A percentile compares a stretch with the other conserved stretches of the same genome.
Conservation (phyloP, 306 rosid genomes). For the Psophocarpus tetragonolobus region DNA sequence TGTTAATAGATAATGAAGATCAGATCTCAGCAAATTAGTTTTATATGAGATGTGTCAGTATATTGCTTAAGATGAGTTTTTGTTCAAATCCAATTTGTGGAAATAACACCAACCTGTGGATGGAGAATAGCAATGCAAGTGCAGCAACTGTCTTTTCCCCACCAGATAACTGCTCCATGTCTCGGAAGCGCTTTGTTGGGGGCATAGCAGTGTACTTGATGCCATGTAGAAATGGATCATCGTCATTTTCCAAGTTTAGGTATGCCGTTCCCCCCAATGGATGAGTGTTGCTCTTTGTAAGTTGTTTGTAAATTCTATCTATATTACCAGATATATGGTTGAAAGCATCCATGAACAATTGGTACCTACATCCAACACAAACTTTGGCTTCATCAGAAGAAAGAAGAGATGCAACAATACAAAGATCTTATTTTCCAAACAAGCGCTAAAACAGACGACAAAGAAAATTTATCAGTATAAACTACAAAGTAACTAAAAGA, state of each 20-base stretch:
- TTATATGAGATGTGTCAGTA: conserved; percentile 17
- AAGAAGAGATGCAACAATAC: conserved; percentile 10
- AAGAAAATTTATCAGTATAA: background rate
- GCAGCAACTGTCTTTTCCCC: conserved; percentile 99
- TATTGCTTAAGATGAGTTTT: background rate
- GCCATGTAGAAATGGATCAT: conserved; percentile 95
- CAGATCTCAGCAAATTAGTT: background rate
- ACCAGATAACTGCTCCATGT: conserved; percentile 97
- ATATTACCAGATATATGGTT: conserved; percentile 78
- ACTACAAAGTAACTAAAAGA: background rate
- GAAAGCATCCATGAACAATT: conserved; percentile 91
- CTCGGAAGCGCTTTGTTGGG: conserved; percentile 98
- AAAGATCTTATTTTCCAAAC: background rate
- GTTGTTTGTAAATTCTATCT: conserved; percentile 91
- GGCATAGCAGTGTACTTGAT: conserved; percentile 99
- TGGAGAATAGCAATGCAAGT: conserved; percentile 88
- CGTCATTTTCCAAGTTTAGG: conserved; percentile 92
- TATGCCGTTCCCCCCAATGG: conserved; percentile 95
- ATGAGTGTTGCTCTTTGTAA: conserved; percentile 88
- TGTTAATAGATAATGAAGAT: conserved; percentile 28
- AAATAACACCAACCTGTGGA: conserved; percentile 70
- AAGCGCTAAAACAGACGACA: background rate
- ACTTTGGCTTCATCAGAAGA: conserved; percentile 32
- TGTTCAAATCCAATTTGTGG: background rate
- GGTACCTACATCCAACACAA: conserved; percentile 59